phyloP scores from a whole-genome alignment of 352 stramenopile genomes.

The Globisporangium abappressorium region DNA sequence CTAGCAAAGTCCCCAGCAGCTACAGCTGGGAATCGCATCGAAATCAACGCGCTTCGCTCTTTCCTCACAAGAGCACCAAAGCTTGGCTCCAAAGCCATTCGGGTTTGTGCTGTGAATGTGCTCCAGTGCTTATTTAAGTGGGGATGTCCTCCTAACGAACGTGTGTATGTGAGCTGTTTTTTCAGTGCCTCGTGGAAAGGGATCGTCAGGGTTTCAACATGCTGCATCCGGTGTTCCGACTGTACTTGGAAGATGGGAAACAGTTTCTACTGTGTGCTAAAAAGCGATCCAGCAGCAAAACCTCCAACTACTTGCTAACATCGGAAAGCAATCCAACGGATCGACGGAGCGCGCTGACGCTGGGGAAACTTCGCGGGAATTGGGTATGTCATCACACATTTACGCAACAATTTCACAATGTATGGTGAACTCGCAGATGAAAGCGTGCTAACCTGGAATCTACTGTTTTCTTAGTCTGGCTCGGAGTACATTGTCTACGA shows the following conservation, averaged over 20 bases:
- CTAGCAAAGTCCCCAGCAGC: background rate
- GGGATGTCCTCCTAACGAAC: background rate
- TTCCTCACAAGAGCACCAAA: slow-evolving; percentile 40
- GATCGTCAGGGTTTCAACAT: slow-evolving; percentile 46
- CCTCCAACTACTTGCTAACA: slow-evolving; percentile 59
- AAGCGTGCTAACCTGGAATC: background rate
- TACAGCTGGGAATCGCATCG: slow-evolving; percentile 11
- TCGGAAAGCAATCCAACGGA: slow-evolving; percentile 37
- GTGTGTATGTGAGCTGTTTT: background rate
- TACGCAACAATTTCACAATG: background rate
- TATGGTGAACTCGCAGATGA: background rate
- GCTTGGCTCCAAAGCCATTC: slow-evolving; percentile 22
- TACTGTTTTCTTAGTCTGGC: slow-evolving; percentile 27
- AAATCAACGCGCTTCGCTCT: slow-evolving; percentile 29
- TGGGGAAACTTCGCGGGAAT: slow-evolving; percentile 60
- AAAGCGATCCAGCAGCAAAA: slow-evolving; percentile 52
- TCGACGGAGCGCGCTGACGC: slow-evolving; percentile 34
- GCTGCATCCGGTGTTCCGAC: slow-evolving; percentile 51
- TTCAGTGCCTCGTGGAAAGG: slow-evolving; percentile 53
- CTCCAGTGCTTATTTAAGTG: background rate
- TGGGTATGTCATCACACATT: slow-evolving; percentile 25
- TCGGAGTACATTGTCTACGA: slow-evolving; percentile 65
- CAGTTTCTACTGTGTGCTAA: slow-evolving; percentile 54
- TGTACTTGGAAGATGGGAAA: slow-evolving; percentile 50
- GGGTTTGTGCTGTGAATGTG: slow-evolving; percentile 20